Base-by-base conservation (phyloP, 1,284 basidiomycete genomes). In the Laetiporus sulphureus region DNA sequence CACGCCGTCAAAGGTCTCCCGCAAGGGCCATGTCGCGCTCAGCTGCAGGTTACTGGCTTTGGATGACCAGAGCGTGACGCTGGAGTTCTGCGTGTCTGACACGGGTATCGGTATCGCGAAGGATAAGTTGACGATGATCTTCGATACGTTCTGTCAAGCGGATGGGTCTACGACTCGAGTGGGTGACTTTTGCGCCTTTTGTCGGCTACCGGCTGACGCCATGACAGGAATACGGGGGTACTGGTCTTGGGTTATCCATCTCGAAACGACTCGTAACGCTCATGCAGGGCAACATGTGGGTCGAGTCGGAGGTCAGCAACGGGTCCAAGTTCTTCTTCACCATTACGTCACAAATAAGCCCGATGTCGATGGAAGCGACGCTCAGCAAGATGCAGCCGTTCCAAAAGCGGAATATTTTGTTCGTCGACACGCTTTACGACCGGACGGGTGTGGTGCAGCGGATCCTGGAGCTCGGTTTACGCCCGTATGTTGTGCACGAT, bases 221-320 rank as follows among this genome's bases (percentile, higher is more conserved):
- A n/a, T n/a, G n/a, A n/a, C n/a, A 89, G 80, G 96, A 98, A 75
- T 98, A 98, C 56, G 95, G 95, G 50, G 95, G 95, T 35, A 99
- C 96, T 0, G 96, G 96, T 60, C 75, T 98, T 1, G 96, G 95
- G n/a, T 71, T 99, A 45, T 92, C 89, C 11, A 93, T 94, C 55
- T 94, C 91, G 24, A 92, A 98, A 57, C 85, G 95, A 0, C 81
- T 99, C 16, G 95, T 98, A 36, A 90, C 86, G 50, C 83, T 99
- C 52, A 99, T 99, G 96, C 83, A 90, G 55, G 96, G 96, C 44
- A 92, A 96, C 58, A 90, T 99, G 71, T 99, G 96, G 96, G 96
- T 99, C 35, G 90, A 96, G 62, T 88, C 83, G 47, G 91, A 96
- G 60, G 82, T 91, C 50, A 80, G 88, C 38, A 87, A 90, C 56